These are phyloP conservation scores for Pythium periplocum DNA, from an alignment of 352 stramenopile species.

Conservation along the genomic window DNA sequence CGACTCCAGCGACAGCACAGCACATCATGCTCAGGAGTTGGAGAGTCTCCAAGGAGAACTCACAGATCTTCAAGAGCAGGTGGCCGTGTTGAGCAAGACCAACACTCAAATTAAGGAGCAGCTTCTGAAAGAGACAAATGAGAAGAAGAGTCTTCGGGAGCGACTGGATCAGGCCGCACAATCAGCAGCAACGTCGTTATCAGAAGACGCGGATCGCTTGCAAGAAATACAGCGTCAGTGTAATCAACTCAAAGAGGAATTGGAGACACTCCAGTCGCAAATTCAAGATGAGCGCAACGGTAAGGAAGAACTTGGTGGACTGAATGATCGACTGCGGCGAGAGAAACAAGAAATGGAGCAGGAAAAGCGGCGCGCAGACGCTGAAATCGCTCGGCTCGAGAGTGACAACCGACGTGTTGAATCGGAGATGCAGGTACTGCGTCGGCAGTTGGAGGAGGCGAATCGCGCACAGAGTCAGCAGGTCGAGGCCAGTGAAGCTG, in stretches of 20 bases:
- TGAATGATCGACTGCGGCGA: constrained; percentile 16
- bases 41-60: constrained; percentile 10
- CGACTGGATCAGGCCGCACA: constrained; percentile 5
- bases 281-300: background rate
- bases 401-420: constrained; percentile 27
- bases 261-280: background rate
- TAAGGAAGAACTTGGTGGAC: constrained; percentile 3
- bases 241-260: constrained; percentile 7
- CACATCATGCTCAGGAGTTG: constrained; percentile 1
- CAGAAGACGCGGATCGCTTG: constrained; percentile 4
- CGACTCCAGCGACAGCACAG: background rate
- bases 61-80: constrained; percentile 16
- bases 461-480: background rate
- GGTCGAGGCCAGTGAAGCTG: constrained; percentile 7
- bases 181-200: background rate
- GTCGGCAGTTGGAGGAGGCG: constrained; percentile 12
- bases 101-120: constrained; percentile 25
- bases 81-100: constrained; percentile 15
- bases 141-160: constrained; percentile 21
- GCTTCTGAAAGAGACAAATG: constrained; percentile 18
- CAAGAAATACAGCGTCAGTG: constrained; percentile 4
- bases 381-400: constrained; percentile 12
- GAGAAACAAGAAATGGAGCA: constrained; percentile 18
- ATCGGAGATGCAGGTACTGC: constrained; percentile 4
- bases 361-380: constrained; percentile 13